These are phyloP conservation scores for Larix sibirica DNA, from an alignment of 83 land plant genomes.

Conservation along the genomic window DNA sequence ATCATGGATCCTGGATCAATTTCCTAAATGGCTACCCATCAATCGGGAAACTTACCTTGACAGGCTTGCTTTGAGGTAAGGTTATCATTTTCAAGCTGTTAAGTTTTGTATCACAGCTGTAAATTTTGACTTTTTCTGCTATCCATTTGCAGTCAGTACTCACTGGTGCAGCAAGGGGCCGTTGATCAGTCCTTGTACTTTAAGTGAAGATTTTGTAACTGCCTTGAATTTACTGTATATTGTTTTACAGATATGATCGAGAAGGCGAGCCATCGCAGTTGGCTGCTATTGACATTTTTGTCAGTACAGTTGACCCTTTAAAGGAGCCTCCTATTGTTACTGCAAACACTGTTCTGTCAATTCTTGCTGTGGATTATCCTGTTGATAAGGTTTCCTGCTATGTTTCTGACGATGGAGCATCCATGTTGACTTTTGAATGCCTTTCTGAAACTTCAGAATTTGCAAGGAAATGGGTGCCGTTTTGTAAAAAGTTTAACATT, in stretches of 20 bases:
- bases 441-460: constrained; percentile 82
- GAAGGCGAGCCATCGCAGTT: constrained; percentile 87
- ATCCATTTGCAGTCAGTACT: neutral
- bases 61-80: constrained; percentile 66
- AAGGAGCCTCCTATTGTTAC: constrained; percentile 87
- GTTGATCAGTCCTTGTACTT: neutral
- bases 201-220: neutral
- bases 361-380: constrained; percentile 85
- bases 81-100: neutral
- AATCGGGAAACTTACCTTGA: constrained; percentile 84
- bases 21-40: constrained; percentile 80
- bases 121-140: neutral
- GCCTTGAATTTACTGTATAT: neutral
- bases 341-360: constrained; percentile 82
- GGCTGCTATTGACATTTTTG: constrained; percentile 88
- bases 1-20: constrained; percentile 74
- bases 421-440: constrained; percentile 84
- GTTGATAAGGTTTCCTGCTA: constrained; percentile 84
- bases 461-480: constrained; percentile 84
- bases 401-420: constrained; percentile 83
- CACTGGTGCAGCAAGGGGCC: too few relatives aligned
- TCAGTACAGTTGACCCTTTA: constrained; percentile 81
- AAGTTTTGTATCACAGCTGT: neutral
- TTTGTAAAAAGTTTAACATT: constrained; percentile 70
- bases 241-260: constrained; percentile 60